Evolutionary conservation across 2,329 filamentous ascomycete species (phyloP).

Genomic region (Plenodomus lindquistii): DNA sequence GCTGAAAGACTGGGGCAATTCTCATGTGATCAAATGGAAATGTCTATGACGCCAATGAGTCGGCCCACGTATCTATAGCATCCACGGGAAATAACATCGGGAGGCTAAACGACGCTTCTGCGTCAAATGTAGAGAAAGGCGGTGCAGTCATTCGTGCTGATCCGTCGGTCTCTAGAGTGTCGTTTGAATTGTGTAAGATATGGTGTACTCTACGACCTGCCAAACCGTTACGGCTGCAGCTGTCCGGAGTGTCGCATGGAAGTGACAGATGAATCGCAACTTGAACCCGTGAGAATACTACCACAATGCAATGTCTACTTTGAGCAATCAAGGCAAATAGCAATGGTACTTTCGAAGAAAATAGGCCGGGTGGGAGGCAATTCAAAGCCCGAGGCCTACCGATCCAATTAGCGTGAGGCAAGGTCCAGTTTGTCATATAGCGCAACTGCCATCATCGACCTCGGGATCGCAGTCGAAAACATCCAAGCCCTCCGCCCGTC

Average conservation of each 20-base stretch:
- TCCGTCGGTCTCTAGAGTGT: no score
- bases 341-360: slow-evolving; percentile 19
- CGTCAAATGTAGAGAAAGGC: neutral
- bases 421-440: slow-evolving; percentile 23
- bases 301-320: neutral
- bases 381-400: slow-evolving; percentile 31
- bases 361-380: slow-evolving; percentile 28
- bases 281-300: no score
- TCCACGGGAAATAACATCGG: slow-evolving; percentile 18
- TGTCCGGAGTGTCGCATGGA: no score
- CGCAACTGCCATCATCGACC: slow-evolving; percentile 29
- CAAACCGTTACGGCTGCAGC: neutral
- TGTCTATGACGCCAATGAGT: slow-evolving; percentile 34
- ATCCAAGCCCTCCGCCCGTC: slow-evolving; percentile 20
- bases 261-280: no score
- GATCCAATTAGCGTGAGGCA: slow-evolving; percentile 29
- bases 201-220: neutral
- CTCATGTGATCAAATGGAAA: slow-evolving; percentile 21
- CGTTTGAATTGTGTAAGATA: no score
- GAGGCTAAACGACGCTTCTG: neutral
- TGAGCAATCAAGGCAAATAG: slow-evolving; percentile 9
- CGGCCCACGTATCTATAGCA: slow-evolving; percentile 16
- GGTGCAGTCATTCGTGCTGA: neutral
- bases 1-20: neutral
- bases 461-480: slow-evolving; percentile 19